Evolutionary conservation across 768 basidiomycete species (phyloP).

Genomic region (Dendrothele bispora): DNA sequence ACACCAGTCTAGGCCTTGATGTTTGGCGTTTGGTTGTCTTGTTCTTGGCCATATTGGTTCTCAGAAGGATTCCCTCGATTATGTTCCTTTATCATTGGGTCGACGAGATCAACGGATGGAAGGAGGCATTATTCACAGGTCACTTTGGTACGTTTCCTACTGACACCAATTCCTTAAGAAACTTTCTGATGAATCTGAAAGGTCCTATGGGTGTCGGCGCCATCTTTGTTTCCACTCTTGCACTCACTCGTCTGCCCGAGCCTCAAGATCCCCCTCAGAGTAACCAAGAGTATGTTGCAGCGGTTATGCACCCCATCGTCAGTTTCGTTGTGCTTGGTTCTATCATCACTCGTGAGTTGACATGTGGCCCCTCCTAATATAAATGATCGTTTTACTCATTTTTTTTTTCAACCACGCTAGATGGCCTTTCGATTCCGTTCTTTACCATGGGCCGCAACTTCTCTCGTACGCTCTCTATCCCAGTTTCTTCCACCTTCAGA

Average conservation of each 20-base stretch:
- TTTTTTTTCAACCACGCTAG: constrained; percentile 38
- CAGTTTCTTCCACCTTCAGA: constrained; percentile 40
- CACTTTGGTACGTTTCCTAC: constrained; percentile 67
- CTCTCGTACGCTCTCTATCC: constrained; percentile 46
- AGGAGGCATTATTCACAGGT: constrained; percentile 87
- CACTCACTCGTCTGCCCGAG: constrained; percentile 57
- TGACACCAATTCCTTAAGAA: background rate
- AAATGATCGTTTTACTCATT: background rate
- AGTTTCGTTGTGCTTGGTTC: constrained; percentile 86
- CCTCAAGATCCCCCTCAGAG: constrained; percentile 60
- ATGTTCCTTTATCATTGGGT: constrained; percentile 78
- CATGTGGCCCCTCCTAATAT: background rate
- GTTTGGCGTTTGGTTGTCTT: constrained; percentile 75
- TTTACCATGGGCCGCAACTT: constrained; percentile 53
- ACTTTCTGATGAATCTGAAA: background rate
- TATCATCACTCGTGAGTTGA: constrained; percentile 71
- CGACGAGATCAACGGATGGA: constrained; percentile 83
- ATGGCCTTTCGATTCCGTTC: constrained; percentile 71
- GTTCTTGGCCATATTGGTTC: constrained; percentile 61
- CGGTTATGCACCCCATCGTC: constrained; percentile 77
- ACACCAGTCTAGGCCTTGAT: constrained; percentile 55
- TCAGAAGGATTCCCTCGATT: constrained; percentile 82
- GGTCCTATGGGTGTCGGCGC: constrained; percentile 88
- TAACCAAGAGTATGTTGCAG: constrained; percentile 73
- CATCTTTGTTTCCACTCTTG: constrained; percentile 82